Evolutionary conservation across 2,329 filamentous ascomycete genomes (phyloP).

Genomic region (Aurifilum marmelostoma): DNA sequence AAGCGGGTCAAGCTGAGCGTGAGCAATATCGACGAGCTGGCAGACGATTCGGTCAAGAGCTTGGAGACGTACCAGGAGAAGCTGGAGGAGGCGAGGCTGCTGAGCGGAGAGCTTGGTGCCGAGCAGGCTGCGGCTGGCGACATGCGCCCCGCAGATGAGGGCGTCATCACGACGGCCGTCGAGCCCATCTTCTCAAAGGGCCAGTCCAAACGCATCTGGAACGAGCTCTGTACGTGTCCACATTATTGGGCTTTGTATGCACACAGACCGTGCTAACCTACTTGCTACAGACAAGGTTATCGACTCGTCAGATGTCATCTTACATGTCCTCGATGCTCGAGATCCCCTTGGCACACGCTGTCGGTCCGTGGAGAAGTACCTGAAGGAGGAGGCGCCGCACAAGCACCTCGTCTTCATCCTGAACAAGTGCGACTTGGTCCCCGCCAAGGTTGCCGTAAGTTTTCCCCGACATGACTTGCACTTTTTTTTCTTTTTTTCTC

Average conservation of each 20-base stretch:
- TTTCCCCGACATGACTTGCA: constrained; percentile 8
- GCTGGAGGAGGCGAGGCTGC: constrained; percentile 74
- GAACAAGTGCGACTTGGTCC: constrained; percentile 92
- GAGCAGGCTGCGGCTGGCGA: constrained; percentile 50
- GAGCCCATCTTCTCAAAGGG: constrained; percentile 94
- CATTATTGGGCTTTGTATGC: not conserved
- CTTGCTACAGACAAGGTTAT: constrained; percentile 82
- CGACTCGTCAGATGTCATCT: constrained; percentile 91
- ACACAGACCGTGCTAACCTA: not conserved
- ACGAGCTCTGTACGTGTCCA: constrained; percentile 68
- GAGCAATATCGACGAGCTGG: constrained; percentile 79
- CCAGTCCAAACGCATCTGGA: constrained; percentile 95
- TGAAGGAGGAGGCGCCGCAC: constrained; percentile 89
- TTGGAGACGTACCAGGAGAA: constrained; percentile 82
- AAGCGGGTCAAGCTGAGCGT: constrained; percentile 91
- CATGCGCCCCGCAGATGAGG: constrained; percentile 44
- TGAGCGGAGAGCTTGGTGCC: constrained; percentile 70
- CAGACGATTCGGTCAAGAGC: constrained; percentile 76
- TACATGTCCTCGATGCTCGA: constrained; percentile 91
- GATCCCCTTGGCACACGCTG: constrained; percentile 91
- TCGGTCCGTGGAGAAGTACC: constrained; percentile 88
- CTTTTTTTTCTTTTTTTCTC: not conserved
- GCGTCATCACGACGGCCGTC: constrained; percentile 64
- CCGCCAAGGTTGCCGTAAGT: constrained; percentile 94
- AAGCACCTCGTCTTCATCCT: constrained; percentile 91